phyloP scores from a whole-genome alignment of 73 alveolate genomes.

The Paramecium bursaria region DNA sequence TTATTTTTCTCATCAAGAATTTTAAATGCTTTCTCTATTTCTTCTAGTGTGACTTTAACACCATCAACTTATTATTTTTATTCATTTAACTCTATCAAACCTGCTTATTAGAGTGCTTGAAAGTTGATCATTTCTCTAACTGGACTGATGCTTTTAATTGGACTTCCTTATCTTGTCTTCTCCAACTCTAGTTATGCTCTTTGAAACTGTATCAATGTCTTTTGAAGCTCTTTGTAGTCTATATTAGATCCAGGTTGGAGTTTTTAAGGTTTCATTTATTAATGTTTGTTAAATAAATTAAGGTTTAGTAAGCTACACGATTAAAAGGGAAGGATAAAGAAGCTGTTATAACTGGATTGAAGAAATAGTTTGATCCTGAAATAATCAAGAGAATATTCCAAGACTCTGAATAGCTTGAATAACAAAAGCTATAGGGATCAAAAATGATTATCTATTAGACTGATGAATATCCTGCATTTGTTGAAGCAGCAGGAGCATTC shows the following conservation, averaged over 20 bases:
- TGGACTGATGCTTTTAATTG: constrained; percentile 60
- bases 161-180: constrained; percentile 64
- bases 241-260: constrained; percentile 62
- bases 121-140: constrained; percentile 70
- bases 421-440: constrained; percentile 48
- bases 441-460: constrained; percentile 50
- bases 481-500: constrained; percentile 52
- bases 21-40: constrained; percentile 69
- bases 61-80: constrained; percentile 61
- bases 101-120: constrained; percentile 69
- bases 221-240: constrained; percentile 65
- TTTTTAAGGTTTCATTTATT: constrained; percentile 42
- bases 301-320: constrained; percentile 10
- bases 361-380: constrained; percentile 33
- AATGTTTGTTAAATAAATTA: constrained; percentile 23
- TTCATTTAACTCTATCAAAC: constrained; percentile 31
- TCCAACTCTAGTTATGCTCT: constrained; percentile 67
- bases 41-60: constrained; percentile 62
- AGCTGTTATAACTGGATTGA: neutral
- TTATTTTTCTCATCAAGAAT: constrained; percentile 68
- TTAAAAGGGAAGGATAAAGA: constrained; percentile 44
- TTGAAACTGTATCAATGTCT: constrained; percentile 63
- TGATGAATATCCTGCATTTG: constrained; percentile 61
- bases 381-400: constrained; percentile 26
- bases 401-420: constrained; percentile 26